Evolutionary conservation across 495 filamentous ascomycete genomes (phyloP).

Genomic region (Penicillium argentinense): DNA sequence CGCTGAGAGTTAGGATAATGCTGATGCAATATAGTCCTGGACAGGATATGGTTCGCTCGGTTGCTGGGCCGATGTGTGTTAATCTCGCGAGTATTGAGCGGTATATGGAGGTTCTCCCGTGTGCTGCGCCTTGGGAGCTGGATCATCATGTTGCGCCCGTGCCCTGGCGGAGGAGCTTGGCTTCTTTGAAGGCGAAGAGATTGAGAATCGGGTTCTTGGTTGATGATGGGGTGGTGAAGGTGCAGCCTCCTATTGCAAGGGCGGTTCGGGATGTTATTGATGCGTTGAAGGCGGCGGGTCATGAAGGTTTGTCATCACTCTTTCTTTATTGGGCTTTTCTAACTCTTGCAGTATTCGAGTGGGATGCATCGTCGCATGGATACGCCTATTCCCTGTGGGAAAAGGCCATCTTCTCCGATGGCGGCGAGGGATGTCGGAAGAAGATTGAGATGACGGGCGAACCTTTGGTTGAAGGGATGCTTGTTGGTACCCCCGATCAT

Average conservation of each 20-base stretch:
- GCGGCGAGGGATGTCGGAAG: slow-evolving; percentile 50
- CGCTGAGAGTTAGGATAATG: no score
- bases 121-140: slow-evolving; percentile 28
- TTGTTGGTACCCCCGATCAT: slow-evolving; percentile 37
- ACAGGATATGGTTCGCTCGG: slow-evolving; percentile 33
- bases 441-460: slow-evolving; percentile 55
- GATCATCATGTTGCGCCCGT: slow-evolving; percentile 41
- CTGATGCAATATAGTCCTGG: slow-evolving; percentile 16
- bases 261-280: slow-evolving; percentile 41
- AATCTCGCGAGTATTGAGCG: slow-evolving; percentile 26
- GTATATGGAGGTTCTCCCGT: slow-evolving; percentile 32
- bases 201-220: slow-evolving; percentile 53
- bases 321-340: not conserved
- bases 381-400: slow-evolving; percentile 41
- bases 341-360: slow-evolving; percentile 39
- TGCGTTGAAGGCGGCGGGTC: slow-evolving; percentile 43
- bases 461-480: slow-evolving; percentile 53
- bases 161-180: slow-evolving; percentile 41
- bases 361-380: slow-evolving; percentile 36
- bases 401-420: slow-evolving; percentile 58
- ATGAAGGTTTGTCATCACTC: slow-evolving; percentile 27
- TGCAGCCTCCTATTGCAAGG: slow-evolving; percentile 53
- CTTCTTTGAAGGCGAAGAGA: slow-evolving; percentile 23
- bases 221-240: slow-evolving; percentile 55
- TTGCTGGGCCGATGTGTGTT: slow-evolving; percentile 31